A percentile compares a stretch with the other conserved stretches of the same genome.
Evolutionary conservation across 2,329 filamentous ascomycete genomes (phyloP).

Genomic region (Saccharata proteae): DNA sequence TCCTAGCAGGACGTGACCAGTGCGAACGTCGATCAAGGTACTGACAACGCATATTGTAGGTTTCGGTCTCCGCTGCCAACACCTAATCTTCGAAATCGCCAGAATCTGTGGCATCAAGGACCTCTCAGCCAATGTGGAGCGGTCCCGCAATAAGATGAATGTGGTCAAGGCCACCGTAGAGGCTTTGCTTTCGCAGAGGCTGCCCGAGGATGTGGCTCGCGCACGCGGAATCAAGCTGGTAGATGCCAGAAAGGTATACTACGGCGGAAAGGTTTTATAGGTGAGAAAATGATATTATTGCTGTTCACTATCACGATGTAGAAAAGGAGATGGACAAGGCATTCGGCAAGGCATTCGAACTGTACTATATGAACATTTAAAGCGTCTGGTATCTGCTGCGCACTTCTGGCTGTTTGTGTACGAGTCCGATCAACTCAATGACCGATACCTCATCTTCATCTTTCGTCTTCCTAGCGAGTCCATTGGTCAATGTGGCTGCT

Average conservation of each 20-base stretch:
- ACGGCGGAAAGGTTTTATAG: constrained; percentile 63
- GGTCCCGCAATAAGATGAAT: constrained; percentile 94
- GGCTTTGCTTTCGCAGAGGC: constrained; percentile 68
- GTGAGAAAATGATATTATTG: too few species aligned
- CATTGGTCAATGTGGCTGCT: too few species aligned
- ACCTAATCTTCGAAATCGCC: constrained; percentile 89
- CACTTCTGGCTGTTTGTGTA: too few species aligned
- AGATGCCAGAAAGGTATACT: constrained; percentile 94
- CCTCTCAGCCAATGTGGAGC: constrained; percentile 68
- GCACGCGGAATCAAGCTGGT: constrained; percentile 91
- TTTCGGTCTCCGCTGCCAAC: constrained; percentile 84
- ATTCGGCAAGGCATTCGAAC: too few species aligned
- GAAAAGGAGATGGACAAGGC: too few species aligned
- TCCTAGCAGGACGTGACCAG: too few species aligned
- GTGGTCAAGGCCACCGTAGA: constrained; percentile 83
- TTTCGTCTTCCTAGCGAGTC: too few species aligned
- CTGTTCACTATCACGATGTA: too few species aligned
- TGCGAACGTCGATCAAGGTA: background rate
- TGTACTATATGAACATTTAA: too few species aligned
- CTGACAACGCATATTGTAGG: constrained; percentile 42
- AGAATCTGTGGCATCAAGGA: constrained; percentile 78
- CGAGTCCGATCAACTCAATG: too few species aligned
- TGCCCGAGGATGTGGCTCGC: constrained; percentile 81
- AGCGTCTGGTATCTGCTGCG: too few species aligned
- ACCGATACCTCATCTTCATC: too few species aligned